Base-by-base conservation (phyloP, 2,329 filamentous ascomycete species). In the Monosporascus sp. region DNA sequence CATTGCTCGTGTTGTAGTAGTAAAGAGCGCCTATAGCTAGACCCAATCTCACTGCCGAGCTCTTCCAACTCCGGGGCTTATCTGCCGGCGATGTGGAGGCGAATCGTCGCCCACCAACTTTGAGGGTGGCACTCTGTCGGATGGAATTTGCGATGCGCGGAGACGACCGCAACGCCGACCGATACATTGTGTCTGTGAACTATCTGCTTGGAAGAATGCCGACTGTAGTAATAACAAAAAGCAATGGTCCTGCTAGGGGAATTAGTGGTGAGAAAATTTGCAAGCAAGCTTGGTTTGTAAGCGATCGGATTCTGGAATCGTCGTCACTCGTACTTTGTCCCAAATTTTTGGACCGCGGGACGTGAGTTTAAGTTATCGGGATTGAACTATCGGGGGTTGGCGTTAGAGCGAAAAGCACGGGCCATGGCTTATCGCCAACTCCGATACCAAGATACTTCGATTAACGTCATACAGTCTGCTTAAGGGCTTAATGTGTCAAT, bases 1-100 rank as follows among this genome's bases (percentile, higher is more conserved):
- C 78, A 51, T 85, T 82, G 65, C 87, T 93, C 7, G 91, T 97
- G 76, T 91, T 96, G 72, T 97, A 99, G 73, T 89, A 97, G 75
- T 97, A 99, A 49, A 97, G 75, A 46, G 87, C 85, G 20, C 81
- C 90, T 55, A 77, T 79, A 0, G 90, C 92, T 52, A 94, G 68
- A 60, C 85, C 89, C 82, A 91, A 87, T 75, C 93, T 82, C 64
- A 82, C 69, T 4, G 79, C 79, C 50, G 85, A 79, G 70, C 85
- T 87, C 80, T 92, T 96, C 89, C 90, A 96, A 68, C 85, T 88
- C 69, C 90, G 78, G 64, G 84, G 84, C 74, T 85, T 89, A 66
- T 82, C 76, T 60, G 83, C 78, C 3, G 87, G 69, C 7, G 73
- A 67, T 52, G 81, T 82, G 52, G 79, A 82, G 58, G 77, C 72